Conservation (phyloP, 2,329 filamentous ascomycete species). For the Escovopsis weberi region DNA sequence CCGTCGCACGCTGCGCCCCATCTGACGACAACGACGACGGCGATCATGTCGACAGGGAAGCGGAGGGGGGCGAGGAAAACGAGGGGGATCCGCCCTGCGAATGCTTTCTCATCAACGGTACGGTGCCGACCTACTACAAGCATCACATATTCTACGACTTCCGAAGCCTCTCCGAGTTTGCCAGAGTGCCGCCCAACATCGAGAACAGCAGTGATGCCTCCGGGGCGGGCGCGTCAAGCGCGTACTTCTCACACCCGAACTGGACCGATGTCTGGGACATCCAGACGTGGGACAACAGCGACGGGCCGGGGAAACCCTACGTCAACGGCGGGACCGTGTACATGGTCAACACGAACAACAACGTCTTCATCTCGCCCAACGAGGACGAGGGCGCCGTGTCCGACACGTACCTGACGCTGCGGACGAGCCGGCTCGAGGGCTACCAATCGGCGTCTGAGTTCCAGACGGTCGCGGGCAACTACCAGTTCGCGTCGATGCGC, state of each 20-base stretch:
- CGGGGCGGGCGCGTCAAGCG: conserved; percentile 19
- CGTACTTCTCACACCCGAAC: conserved; percentile 22
- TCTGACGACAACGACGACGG: no score
- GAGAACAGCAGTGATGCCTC: conserved; percentile 13
- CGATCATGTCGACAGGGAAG: no score
- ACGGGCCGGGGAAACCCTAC: conserved; percentile 14
- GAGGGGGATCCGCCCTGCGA: conserved; percentile 17
- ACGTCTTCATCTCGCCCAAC: conserved; percentile 32
- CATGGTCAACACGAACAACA: conserved; percentile 28
- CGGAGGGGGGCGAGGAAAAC: neutral
- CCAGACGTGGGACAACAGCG: conserved; percentile 27
- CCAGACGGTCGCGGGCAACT: conserved; percentile 18
- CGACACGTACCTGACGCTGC: conserved; percentile 32
- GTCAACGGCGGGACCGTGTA: conserved; percentile 15
- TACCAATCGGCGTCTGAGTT: conserved; percentile 37
- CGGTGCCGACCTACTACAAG: conserved; percentile 27
- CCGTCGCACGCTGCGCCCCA: no score
- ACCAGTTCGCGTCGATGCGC: conserved; percentile 24
- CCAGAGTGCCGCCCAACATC: conserved; percentile 20
- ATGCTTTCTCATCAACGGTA: conserved; percentile 35
- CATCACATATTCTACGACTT: conserved; percentile 37
- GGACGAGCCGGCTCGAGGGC: conserved; percentile 26
- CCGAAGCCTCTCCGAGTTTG: conserved; percentile 25
- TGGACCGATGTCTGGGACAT: conserved; percentile 25
- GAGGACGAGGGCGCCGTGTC: conserved; percentile 17